Base-by-base conservation (phyloP, 2,329 filamentous ascomycete genomes). In the Zymoseptoria passerinii region DNA sequence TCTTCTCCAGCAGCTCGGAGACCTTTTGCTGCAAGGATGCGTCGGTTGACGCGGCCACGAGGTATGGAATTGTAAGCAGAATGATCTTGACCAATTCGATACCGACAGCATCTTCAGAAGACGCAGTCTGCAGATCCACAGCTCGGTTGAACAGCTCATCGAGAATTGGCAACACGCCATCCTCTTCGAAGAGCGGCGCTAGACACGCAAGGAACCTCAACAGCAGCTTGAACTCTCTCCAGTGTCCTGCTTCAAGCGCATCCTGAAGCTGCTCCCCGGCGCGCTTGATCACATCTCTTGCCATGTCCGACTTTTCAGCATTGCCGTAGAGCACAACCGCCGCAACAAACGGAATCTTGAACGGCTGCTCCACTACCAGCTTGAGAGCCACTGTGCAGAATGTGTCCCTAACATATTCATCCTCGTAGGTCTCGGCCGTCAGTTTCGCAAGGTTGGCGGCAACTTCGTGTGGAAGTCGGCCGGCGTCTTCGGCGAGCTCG, bases 51-150 rank as follows among this genome's bases (percentile, higher is more conserved):
- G 89, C 84, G 8, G 86, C 83, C 81, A 96, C 86, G 56, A 90
- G 80, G 72, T 97, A 99, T 0, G 94, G 92, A 59, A 99, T 88
- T 0, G 92, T 96, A 53, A 96, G 83, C 50, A 97, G 83, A 64
- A 99, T 96, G 67, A 96, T 92, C 76, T 96, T 97, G 72, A 96
- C 91, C 35, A 99, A 83, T 76, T 97, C 94, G 49, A 95, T 75
- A 19, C 84, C 83, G 53, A 87, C 75, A 50, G 83, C 90, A 76
- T 97, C 92, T 68, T 96, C 92, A 16, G 89, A 92, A 67, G 90
- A 95, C 7, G 89, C 88, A 48, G 90, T 96, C 78, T 97, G 92
- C 61, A 96, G 79, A 73, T 96, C 91, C 8, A 91, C 90, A n/a
- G 94, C 92, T 55, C 90, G 84, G 59, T 83, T 84, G 72, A 97